These are phyloP conservation scores for Actinomucor elegans DNA, from an alignment of 371 early-diverging fungal genomes.

Conservation along the genomic window DNA sequence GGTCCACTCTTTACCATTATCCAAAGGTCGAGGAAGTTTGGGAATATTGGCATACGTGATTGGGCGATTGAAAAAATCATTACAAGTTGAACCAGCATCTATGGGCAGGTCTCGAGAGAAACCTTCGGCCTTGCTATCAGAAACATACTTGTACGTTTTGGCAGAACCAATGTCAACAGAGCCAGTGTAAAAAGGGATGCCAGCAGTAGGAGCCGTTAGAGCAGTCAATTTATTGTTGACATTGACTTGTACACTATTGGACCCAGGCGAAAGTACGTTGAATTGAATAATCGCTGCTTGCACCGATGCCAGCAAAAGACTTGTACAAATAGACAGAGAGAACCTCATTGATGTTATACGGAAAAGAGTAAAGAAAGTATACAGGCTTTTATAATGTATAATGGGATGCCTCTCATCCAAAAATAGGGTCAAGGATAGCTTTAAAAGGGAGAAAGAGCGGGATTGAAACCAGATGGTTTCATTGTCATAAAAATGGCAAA, in stretches of 20 bases:
- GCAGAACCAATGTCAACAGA: slow-evolving; percentile 34
- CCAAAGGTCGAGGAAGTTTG: slow-evolving; percentile 48
- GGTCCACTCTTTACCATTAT: slow-evolving; percentile 39
- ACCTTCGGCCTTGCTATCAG: slow-evolving; percentile 37
- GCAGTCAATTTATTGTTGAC: slow-evolving; percentile 32
- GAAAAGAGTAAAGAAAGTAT: not conserved
- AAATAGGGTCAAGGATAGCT: too few relatives aligned
- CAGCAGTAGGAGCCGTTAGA: slow-evolving; percentile 34
- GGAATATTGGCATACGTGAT: slow-evolving; percentile 52
- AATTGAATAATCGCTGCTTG: slow-evolving; percentile 45
- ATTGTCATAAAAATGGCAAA: too few relatives aligned
- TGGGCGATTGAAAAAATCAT: slow-evolving; percentile 52
- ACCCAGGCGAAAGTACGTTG: slow-evolving; percentile 51
- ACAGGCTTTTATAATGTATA: too few relatives aligned
- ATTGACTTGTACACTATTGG: slow-evolving; percentile 40
- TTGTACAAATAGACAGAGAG: slow-evolving; percentile 14
- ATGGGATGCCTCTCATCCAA: too few relatives aligned
- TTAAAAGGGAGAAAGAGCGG: too few relatives aligned
- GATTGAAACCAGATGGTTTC: too few relatives aligned
- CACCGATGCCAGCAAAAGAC: slow-evolving; percentile 13
- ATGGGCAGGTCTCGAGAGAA: slow-evolving; percentile 41
- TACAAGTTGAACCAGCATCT: slow-evolving; percentile 29
- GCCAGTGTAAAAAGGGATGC: slow-evolving; percentile 48
- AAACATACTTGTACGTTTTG: slow-evolving; percentile 47
- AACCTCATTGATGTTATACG: slow-evolving; percentile 12